phyloP scores from a whole-genome alignment of 1,139 yeast genomes.

The Yamadazyma epiphylla region DNA sequence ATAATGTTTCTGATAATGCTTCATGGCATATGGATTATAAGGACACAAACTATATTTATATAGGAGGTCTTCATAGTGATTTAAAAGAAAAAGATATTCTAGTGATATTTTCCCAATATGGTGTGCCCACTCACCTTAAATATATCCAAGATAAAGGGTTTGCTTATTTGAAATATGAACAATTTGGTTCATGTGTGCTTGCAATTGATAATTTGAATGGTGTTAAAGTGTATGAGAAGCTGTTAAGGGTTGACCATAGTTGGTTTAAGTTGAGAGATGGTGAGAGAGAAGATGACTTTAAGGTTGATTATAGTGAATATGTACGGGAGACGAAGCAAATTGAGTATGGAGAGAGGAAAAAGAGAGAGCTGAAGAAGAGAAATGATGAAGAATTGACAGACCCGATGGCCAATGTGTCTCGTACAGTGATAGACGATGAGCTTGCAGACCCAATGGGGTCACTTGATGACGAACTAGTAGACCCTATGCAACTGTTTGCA shows the following conservation, averaged over 20 bases:
- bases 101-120: constrained; percentile 83
- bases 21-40: constrained; percentile 90
- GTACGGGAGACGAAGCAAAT: constrained; percentile 12
- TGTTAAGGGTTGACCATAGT: constrained; percentile 72
- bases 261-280: constrained; percentile 55
- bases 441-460: constrained; percentile 12
- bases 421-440: constrained; percentile 15
- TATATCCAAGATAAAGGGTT: constrained; percentile 76
- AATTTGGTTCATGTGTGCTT: constrained; percentile 72
- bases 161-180: constrained; percentile 80
- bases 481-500: constrained; percentile 13
- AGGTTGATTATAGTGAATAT: constrained; percentile 28
- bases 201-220: constrained; percentile 93
- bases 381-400: constrained; percentile 1
- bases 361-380: constrained; percentile 3
- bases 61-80: constrained; percentile 68
- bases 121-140: constrained; percentile 77
- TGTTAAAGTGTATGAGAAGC: constrained; percentile 52
- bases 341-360: constrained; percentile 7
- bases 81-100: constrained; percentile 73
- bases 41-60: constrained; percentile 55
- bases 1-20: constrained; percentile 55
- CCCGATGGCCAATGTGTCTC: background rate
- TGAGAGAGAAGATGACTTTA: constrained; percentile 44
- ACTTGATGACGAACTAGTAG: constrained; percentile 13